Base-by-base conservation (phyloP, 1,284 basidiomycete genomes). In the Golubevia sp. region DNA sequence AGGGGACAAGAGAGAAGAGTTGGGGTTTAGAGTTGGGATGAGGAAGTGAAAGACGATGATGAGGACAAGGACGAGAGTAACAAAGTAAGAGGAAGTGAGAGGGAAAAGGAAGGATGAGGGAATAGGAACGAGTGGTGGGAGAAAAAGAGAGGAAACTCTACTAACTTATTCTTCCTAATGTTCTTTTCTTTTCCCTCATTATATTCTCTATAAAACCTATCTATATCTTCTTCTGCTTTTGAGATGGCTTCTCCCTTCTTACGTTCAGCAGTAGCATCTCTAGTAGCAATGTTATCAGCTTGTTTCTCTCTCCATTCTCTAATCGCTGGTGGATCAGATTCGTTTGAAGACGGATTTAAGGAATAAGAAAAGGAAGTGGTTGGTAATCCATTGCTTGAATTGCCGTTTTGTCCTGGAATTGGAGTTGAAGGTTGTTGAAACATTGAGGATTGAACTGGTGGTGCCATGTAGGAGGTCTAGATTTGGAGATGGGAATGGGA, bases 171-270 rank as follows among this genome's bases (percentile, higher is more conserved):
- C 54, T 68, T 64, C 8, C 71, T 70, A 34, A 83, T 83, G 68
- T 73, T 83, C 68, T 82, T 83, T 59, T 82, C 79, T 65, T 83
- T 83, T 62, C 81, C 77, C n/a, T 68, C 70, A 60, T 82, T 82
- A 74, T 83, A 83, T 55, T 83, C 75, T 48, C 70, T 74, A 63
- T 83, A 83, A 61, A 82, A 83, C 54, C 73, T 70, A 68, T 83
- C 81, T 38, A 82, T 82, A 58, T 83, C 81, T 49, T 71, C 74
- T 66, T 83, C 81, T 27, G 81, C 81, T 60, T 79, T 72, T n/a
- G 76, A 79, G 63, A 82, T 73, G 38, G 78, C 70, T 63, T 83
- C 81, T 20, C 61, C 77, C 52, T 80, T 82, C 50, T 71, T 70
- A 26, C 81, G 74, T 65, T 83, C 81, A 2, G 68, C 77, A 55